Base-by-base conservation (phyloP, 1,139 yeast species). In the Candida sp. region DNA sequence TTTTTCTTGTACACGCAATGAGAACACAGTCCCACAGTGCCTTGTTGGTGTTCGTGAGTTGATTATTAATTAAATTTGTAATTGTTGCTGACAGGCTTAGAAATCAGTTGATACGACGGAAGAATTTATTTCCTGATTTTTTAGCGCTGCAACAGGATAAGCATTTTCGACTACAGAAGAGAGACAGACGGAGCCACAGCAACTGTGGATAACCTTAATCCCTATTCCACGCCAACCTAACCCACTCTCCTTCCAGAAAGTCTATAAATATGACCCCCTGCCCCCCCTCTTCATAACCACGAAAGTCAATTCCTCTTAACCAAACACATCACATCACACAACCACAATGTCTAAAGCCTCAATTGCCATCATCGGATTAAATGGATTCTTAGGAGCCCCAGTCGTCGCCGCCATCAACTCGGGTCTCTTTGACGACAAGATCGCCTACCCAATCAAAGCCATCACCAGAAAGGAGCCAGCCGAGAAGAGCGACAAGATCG, bases 301-400 rank as follows among this genome's bases (percentile, higher is more conserved):
- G 5, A 7, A 26, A 9, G 23, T 37, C 12, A 25, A 11, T 33
- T 33, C 37, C 17, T 33, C 37, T n/a, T 33, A 9, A 11, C 7
- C 27, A 37, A 37, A 37, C 40, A 37, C 22, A 39, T 7, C 7
- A 26, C 8, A n/a, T 26, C n/a, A 22, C 11, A 12, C 6, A 17
- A 22, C 33, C 11, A 46, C 34, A 44, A 53, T 53, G 58, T 50
- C 59, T 26, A 62, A 62, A 55, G 59, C 56, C 11, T 58, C 75
- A 44, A 66, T 85, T 58, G 89, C 86, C 33, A 64, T 85, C 50
- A 62, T 81, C 53, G 89, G 90, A 40, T 61, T 77, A 46, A 71
- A 75, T 52, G 90, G 90, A 32, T 55, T 66, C 54, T 67, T 85
- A 44, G 88, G 86, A 34, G 61, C 67, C 51, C 80, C 82, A 44